A percentile compares a stretch with the other conserved stretches of the same genome.
Evolutionary conservation across 2,329 filamentous ascomycete species (phyloP).

Genomic region (Sodiomyces alkalinus): DNA sequence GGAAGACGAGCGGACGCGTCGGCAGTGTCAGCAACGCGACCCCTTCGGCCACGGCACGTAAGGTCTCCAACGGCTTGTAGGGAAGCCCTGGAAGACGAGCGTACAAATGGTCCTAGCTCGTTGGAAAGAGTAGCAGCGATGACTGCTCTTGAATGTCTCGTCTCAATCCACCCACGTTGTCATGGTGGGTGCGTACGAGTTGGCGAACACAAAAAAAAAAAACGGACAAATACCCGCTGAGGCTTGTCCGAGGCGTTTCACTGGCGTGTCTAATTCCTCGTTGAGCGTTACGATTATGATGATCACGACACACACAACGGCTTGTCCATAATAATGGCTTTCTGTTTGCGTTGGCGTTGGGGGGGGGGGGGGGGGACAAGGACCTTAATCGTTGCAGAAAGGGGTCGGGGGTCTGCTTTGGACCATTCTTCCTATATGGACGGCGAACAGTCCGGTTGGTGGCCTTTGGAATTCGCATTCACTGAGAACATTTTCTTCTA

Average conservation of each 20-base stretch:
- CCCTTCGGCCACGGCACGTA: conserved; percentile 29
- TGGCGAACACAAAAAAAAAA: no score
- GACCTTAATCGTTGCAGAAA: no score
- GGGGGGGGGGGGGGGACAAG: no score
- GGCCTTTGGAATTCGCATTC: no score
- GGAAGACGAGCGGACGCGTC: conserved; percentile 52
- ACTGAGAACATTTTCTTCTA: no score
- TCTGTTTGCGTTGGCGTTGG: conserved; percentile 29
- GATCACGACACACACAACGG: conserved; percentile 15
- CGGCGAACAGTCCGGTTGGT: no score
- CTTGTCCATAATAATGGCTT: conserved; percentile 23
- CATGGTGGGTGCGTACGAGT: conserved; percentile 9
- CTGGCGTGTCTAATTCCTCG: conserved; percentile 1
- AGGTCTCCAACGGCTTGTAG: conserved; percentile 32
- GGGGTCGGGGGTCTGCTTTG: no score
- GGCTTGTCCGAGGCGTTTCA: conserved; percentile 3
- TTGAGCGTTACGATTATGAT: conserved; percentile 2
- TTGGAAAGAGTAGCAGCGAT: conserved; percentile 7
- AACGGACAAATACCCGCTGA: conserved; percentile 1
- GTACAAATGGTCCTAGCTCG: no score
- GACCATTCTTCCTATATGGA: no score
- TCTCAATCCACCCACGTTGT: no score
- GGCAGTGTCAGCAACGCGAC: conserved; percentile 36
- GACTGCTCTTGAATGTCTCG: conserved; percentile 6
- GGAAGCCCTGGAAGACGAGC: conserved; percentile 3